Evolutionary conservation across 768 basidiomycete genomes (phyloP).

Genomic region (Leucocoprinus leucothites): DNA sequence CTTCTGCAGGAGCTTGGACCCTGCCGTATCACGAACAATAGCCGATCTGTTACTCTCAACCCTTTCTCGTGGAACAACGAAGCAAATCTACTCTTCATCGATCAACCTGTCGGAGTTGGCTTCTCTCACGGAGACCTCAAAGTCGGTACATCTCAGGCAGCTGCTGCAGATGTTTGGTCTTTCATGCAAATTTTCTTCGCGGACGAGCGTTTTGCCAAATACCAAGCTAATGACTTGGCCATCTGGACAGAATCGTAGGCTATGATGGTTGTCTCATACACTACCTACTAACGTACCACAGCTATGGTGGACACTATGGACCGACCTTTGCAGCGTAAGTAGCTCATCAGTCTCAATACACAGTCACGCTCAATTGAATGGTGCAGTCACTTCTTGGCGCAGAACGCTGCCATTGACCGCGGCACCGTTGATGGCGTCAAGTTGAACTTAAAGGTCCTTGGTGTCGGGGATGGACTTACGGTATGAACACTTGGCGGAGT

Average conservation of each 20-base stretch:
- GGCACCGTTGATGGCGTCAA: conserved; percentile 41
- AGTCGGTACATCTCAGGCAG: conserved; percentile 50
- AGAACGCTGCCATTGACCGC: conserved; percentile 53
- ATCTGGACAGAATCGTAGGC: conserved; percentile 63
- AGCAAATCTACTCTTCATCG: conserved; percentile 56
- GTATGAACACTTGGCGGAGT: conserved; percentile 26
- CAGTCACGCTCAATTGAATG: too few species aligned
- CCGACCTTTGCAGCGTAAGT: conserved; percentile 59
- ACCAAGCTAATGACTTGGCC: conserved; percentile 42
- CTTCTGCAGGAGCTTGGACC: conserved; percentile 77
- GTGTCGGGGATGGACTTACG: conserved; percentile 60
- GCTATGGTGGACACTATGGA: conserved; percentile 72
- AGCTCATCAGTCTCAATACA: neutral
- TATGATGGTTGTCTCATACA: neutral
- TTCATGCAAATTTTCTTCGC: conserved; percentile 63
- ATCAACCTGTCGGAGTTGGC: conserved; percentile 61
- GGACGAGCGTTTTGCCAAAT: conserved; percentile 51
- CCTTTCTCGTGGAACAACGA: conserved; percentile 58
- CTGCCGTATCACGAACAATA: conserved; percentile 61
- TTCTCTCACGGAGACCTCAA: conserved; percentile 54
- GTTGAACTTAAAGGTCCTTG: conserved; percentile 59
- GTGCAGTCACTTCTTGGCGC: conserved; percentile 48
- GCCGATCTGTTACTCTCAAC: conserved; percentile 44
- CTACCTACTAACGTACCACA: conserved; percentile 17
- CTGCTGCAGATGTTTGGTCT: conserved; percentile 57